phyloP scores from a whole-genome alignment of 495 filamentous ascomycete species.

The Lasiosphaeria hispida region DNA sequence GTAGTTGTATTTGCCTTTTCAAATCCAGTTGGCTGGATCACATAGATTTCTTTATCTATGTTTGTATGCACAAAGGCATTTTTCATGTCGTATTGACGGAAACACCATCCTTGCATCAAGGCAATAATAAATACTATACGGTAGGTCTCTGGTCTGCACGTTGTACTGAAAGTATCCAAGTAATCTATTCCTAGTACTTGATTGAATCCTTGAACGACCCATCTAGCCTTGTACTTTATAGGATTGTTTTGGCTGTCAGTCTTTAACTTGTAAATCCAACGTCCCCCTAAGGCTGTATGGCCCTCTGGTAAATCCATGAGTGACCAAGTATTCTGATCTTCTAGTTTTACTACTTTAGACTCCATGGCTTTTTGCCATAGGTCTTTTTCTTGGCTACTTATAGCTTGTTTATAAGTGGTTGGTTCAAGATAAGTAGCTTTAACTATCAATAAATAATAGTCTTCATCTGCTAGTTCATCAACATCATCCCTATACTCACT shows the following conservation, averaged over 20 bases:
- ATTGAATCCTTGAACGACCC: slow-evolving; percentile 6
- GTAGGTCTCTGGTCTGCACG: slow-evolving; percentile 2
- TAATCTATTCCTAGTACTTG: slow-evolving; percentile 2
- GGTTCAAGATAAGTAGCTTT: background rate
- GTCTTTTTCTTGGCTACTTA: background rate
- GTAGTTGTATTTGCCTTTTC: too few species aligned
- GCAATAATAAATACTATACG: slow-evolving; percentile 5
- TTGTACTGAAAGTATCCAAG: background rate
- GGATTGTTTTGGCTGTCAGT: too few species aligned
- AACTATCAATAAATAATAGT: background rate
- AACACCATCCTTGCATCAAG: too few species aligned
- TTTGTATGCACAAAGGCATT: too few species aligned
- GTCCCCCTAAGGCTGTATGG: background rate
- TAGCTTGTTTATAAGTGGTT: background rate
- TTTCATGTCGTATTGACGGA: too few species aligned
- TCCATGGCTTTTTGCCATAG: background rate
- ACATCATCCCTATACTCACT: background rate
- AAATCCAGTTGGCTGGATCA: too few species aligned
- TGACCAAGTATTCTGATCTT: background rate
- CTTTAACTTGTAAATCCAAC: too few species aligned
- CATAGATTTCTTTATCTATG: too few species aligned
- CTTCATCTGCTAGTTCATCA: background rate
- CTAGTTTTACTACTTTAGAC: background rate
- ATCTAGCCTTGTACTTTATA: slow-evolving; percentile 2
- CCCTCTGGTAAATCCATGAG: background rate